phyloP scores from a whole-genome alignment of 2,329 filamentous ascomycete genomes.

The Alternaria incomplexa region DNA sequence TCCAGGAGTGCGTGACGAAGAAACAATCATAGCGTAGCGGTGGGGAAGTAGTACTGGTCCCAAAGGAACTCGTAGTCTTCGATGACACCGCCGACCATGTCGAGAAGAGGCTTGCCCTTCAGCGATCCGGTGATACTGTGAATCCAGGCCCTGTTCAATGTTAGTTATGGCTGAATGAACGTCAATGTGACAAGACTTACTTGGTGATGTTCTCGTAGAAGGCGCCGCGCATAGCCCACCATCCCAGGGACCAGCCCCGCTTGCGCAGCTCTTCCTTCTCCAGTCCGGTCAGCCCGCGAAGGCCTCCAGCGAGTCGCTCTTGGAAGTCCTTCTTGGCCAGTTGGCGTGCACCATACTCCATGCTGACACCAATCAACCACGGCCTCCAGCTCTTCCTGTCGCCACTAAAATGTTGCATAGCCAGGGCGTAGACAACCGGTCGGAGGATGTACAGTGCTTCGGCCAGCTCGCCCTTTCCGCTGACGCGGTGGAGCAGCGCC shows the following conservation, averaged over 20 bases:
- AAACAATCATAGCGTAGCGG: slow-evolving; percentile 58
- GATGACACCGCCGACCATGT: slow-evolving; percentile 81
- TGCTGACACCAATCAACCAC: slow-evolving; percentile 83
- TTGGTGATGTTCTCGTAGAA: slow-evolving; percentile 92
- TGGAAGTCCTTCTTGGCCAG: slow-evolving; percentile 72
- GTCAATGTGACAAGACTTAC: slow-evolving; percentile 47
- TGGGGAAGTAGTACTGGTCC: slow-evolving; percentile 95
- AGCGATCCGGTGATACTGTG: slow-evolving; percentile 75
- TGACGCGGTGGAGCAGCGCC: slow-evolving; percentile 77
- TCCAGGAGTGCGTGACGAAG: not conserved
- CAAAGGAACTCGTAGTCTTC: slow-evolving; percentile 98
- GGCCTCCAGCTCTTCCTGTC: slow-evolving; percentile 86
- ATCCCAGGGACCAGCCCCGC: slow-evolving; percentile 86
- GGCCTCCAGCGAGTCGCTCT: slow-evolving; percentile 69
- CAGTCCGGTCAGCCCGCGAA: slow-evolving; percentile 79
- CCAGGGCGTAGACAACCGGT: slow-evolving; percentile 83
- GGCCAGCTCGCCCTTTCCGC: slow-evolving; percentile 78
- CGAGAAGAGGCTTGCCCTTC: slow-evolving; percentile 74
- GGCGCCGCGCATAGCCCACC: slow-evolving; percentile 97
- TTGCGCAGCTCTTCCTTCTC: slow-evolving; percentile 90
- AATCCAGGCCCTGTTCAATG: slow-evolving; percentile 58
- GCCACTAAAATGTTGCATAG: slow-evolving; percentile 74
- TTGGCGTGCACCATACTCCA: slow-evolving; percentile 90
- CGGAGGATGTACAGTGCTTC: slow-evolving; percentile 92
- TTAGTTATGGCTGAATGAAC: slow-evolving; percentile 19